Evolutionary conservation across 2,329 filamentous ascomycete genomes (phyloP), one percentile per base, ranked within the genome.

Genomic region (Trichoderma harzianum): DNA sequence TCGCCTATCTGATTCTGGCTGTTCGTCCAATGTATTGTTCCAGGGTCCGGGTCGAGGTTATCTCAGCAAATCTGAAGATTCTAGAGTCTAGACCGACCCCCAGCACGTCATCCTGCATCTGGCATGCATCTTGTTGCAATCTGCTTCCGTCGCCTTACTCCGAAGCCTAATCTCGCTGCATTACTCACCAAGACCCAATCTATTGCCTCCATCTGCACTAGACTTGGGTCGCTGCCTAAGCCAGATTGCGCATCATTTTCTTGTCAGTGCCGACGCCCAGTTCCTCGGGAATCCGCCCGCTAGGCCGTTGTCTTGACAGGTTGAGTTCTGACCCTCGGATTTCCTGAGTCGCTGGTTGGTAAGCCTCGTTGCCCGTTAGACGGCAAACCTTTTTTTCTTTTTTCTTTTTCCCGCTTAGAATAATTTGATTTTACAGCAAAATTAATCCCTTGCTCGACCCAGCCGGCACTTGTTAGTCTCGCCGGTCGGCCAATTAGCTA

Each of bases 91-190:
- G 51, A 57, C 64, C 53, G 18, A 10, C 32, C 43, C 39, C 43
- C 10, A 18, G 7, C 34, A 68, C 65, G 65, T 68, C 65, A 68
- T 68, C 11, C 14, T 68, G 53, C 65, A 68, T 68, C 21, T 21
- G 30, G 58, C 32, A 24, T 21, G 36, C 36, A 32, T 67, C 61
- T 21, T 43, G 39, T 18, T 18, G 6, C 10, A 51, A 64, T 64
- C 61, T 64, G 47, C 47, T n/a, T 36, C 11, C 28, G 16, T 39
- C 32, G 32, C 58, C 32, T 62, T 62, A 39, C 58, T 62, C 58
- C 58, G 58, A 53, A 51, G 47, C 47, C 47, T 34, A 53, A 53
- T 53, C 53, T 57, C 14, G 53, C 24, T 30, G 24, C 43, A 51
- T 30, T 57, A 57, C 12, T 57, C 24, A 57, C 7, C 53, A 18